A percentile compares a stretch with the other conserved stretches of the same genome.
phyloP scores from a whole-genome alignment of 352 stramenopile genomes.

The Phytophthora pluvialis region DNA sequence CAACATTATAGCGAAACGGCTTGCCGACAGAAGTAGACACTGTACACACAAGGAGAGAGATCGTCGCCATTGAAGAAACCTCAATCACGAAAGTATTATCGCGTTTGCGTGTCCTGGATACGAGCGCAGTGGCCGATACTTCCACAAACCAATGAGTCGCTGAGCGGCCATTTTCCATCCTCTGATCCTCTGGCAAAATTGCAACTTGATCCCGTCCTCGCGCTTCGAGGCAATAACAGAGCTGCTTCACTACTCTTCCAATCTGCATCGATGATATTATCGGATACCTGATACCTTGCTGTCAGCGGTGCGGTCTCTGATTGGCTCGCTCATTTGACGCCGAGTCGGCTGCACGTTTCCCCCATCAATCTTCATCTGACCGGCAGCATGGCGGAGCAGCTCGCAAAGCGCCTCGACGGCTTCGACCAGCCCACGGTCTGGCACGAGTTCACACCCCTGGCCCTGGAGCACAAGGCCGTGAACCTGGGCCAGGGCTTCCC shows the following conservation, averaged over 20 bases:
- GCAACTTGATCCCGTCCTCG: background rate
- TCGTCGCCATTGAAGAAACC: too few species aligned
- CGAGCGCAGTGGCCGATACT: too few species aligned
- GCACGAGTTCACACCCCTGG: constrained; percentile 91
- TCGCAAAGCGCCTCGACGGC: constrained; percentile 65
- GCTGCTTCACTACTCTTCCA: constrained; percentile 13
- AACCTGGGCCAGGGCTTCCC: constrained; percentile 95
- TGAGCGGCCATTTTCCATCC: too few species aligned
- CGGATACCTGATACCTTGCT: constrained; percentile 11
- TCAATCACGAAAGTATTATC: too few species aligned
- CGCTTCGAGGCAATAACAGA: background rate
- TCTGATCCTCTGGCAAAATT: too few species aligned
- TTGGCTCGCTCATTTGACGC: constrained; percentile 24
- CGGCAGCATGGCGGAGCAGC: constrained; percentile 57
- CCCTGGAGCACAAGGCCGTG: constrained; percentile 87
- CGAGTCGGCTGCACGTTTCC: constrained; percentile 6
- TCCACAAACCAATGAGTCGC: too few species aligned
- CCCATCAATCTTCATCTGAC: constrained; percentile 20
- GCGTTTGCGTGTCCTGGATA: too few species aligned
- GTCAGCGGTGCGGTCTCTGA: constrained; percentile 8
- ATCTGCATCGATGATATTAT: constrained; percentile 14
- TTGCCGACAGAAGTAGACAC: too few species aligned
- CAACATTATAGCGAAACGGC: too few species aligned
- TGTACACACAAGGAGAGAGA: too few species aligned
- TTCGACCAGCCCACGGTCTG: constrained; percentile 86